Evolutionary conservation across 768 basidiomycete genomes (phyloP).

Genomic region (Trametes maxima): DNA sequence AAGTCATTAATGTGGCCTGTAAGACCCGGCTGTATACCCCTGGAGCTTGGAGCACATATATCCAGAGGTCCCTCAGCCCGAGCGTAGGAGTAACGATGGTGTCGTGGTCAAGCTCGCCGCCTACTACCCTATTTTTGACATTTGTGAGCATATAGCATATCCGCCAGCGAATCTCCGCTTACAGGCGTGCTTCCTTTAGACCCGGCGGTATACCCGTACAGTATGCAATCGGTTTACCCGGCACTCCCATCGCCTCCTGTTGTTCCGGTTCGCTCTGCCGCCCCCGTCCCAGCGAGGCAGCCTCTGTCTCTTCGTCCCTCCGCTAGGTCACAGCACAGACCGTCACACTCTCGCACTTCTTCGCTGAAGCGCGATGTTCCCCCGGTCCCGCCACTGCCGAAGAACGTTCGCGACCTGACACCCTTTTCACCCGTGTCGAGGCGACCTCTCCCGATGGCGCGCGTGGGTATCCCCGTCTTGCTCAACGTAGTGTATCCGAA

Average conservation of each 20-base stretch:
- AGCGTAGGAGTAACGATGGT: background rate
- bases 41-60: conserved; percentile 18
- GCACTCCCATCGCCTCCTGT: background rate
- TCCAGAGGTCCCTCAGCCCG: background rate
- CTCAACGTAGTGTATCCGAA: conserved; percentile 23
- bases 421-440: conserved; percentile 24
- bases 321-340: conserved; percentile 11
- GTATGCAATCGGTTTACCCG: conserved; percentile 25
- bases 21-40: conserved; percentile 12
- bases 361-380: conserved; percentile 15
- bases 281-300: background rate
- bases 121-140: conserved; percentile 23
- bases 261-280: background rate
- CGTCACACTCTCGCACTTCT: conserved; percentile 14
- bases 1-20: background rate
- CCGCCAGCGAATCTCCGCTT: background rate
- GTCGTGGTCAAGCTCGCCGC: conserved; percentile 4
- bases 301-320: background rate
- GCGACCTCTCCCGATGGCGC: conserved; percentile 14
- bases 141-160: conserved; percentile 18
- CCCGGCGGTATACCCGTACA: conserved; percentile 29
- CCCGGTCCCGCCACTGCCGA: conserved; percentile 29
- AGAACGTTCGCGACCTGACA: conserved; percentile 21
- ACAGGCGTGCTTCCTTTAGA: conserved; percentile 15
- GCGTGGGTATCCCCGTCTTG: conserved; percentile 11